Evolutionary conservation across 2,329 filamentous ascomycete species (phyloP).

Genomic region (Aspergillus neotritici): DNA sequence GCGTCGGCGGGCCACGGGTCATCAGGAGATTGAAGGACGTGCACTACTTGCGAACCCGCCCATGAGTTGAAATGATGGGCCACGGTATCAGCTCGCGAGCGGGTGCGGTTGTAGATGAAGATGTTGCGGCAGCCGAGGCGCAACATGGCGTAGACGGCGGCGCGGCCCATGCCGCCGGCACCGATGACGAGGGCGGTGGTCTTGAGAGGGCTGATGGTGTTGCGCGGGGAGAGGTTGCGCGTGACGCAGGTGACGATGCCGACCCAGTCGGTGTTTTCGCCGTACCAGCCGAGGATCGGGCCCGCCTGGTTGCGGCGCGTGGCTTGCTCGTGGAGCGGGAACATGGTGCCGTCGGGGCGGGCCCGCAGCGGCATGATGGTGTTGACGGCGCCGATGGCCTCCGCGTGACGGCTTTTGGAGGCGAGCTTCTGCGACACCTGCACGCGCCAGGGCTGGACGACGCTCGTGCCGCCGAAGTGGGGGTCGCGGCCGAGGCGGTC

Average conservation of each 20-base stretch:
- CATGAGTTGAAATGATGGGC: slow-evolving; percentile 62
- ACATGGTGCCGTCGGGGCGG: slow-evolving; percentile 31
- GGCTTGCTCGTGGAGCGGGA: slow-evolving; percentile 36
- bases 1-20: slow-evolving; percentile 61
- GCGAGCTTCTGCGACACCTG: slow-evolving; percentile 33
- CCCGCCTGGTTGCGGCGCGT: slow-evolving; percentile 39
- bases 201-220: slow-evolving; percentile 48
- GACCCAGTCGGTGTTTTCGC: slow-evolving; percentile 43
- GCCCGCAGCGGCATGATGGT: slow-evolving; percentile 41
- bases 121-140: slow-evolving; percentile 72
- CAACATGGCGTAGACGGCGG: slow-evolving; percentile 71
- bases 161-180: slow-evolving; percentile 70
- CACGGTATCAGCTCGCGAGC: slow-evolving; percentile 60
- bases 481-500: slow-evolving; percentile 35
- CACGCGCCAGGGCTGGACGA: slow-evolving; percentile 42
- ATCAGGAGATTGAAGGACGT: slow-evolving; percentile 53
- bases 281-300: slow-evolving; percentile 38
- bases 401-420: slow-evolving; percentile 38
- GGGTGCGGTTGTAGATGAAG: slow-evolving; percentile 66
- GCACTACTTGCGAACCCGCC: slow-evolving; percentile 38
- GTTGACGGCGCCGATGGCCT: slow-evolving; percentile 43
- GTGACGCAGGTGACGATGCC: slow-evolving; percentile 40
- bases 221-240: slow-evolving; percentile 42
- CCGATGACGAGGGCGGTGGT: slow-evolving; percentile 52
- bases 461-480: slow-evolving; percentile 38